A percentile compares a stretch with the other conserved stretches of the same genome.
Evolutionary conservation across 177 flowering plant genomes (phyloP).

Genomic region (Vitis hybrid): DNA sequence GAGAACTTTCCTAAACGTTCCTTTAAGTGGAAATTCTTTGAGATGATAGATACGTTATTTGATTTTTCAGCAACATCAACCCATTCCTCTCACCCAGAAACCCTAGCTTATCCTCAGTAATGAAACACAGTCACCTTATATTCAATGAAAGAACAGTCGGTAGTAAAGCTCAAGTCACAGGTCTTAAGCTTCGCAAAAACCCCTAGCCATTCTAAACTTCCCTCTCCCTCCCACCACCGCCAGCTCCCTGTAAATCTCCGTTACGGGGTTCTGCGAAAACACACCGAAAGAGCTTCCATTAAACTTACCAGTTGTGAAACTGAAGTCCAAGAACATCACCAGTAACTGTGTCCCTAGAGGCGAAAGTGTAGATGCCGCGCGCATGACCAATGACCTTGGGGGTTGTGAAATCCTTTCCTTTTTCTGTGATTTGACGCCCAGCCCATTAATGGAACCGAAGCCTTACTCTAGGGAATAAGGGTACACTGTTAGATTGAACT

Average conservation of each 20-base stretch:
- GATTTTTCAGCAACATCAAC: no score
- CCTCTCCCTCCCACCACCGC: constrained; percentile 41
- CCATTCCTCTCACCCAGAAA: no score
- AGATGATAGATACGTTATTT: no score
- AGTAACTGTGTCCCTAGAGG: constrained; percentile 7
- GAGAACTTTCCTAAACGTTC: no score
- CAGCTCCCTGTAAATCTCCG: constrained; percentile 21
- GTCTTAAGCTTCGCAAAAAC: constrained; percentile 21
- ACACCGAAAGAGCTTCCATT: constrained; percentile 33
- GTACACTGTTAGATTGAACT: no score
- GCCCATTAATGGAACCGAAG: no score
- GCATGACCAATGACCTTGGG: constrained; percentile 25
- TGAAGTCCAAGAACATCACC: constrained; percentile 20
- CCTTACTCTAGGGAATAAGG: no score
- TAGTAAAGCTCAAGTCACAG: not conserved
- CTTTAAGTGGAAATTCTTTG: no score
- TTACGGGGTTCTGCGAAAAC: constrained; percentile 26
- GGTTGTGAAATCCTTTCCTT: not conserved
- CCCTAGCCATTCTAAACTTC: constrained; percentile 29
- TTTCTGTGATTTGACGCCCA: no score
- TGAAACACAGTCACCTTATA: constrained; percentile 30
- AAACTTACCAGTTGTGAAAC: constrained; percentile 24
- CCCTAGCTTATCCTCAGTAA: no score
- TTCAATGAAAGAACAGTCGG: constrained; percentile 24
- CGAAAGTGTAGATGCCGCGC: constrained; percentile 22